A percentile compares a stretch with the other conserved stretches of the same genome.
Conservation (phyloP, 495 filamentous ascomycete genomes). For the Oleoguttula mirabilis region DNA sequence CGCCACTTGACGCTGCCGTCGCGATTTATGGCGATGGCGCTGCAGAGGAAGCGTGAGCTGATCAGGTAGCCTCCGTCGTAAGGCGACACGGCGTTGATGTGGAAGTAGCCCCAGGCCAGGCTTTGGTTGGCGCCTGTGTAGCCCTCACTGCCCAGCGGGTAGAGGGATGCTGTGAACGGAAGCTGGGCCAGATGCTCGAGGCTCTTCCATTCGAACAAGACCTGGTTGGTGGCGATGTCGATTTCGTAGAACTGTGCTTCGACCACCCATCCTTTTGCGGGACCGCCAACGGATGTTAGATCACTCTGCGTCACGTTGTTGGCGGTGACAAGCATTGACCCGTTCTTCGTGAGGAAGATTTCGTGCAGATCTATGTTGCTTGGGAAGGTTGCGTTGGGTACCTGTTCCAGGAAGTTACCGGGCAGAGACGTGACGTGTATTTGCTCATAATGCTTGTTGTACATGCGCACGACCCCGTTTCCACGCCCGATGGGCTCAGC, state of each 20-base stretch:
- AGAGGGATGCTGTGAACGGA: constrained; percentile 11
- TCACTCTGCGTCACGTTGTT: constrained; percentile 18
- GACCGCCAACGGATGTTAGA: constrained; percentile 10
- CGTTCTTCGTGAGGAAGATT: constrained; percentile 12
- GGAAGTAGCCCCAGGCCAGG: constrained; percentile 21
- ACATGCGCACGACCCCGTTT: constrained; percentile 11
- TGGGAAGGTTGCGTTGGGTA: constrained; percentile 9
- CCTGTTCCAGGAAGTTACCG: constrained; percentile 8
- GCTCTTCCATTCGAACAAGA: constrained; percentile 31
- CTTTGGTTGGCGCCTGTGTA: constrained; percentile 12
- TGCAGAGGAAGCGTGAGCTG: constrained; percentile 11
- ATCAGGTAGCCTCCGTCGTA: constrained; percentile 9
- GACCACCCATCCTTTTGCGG: constrained; percentile 20
- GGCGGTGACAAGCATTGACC: constrained; percentile 22
- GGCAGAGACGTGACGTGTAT: constrained; percentile 5
- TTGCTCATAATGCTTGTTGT: constrained; percentile 10
- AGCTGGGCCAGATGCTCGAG: constrained; percentile 23
- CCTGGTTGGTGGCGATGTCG: constrained; percentile 21
- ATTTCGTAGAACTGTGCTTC: constrained; percentile 23
- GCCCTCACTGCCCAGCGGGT: constrained; percentile 17
- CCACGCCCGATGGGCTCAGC: constrained; percentile 12
- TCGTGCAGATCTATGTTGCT: constrained; percentile 18
- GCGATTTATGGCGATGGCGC: not conserved
- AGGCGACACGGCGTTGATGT: constrained; percentile 19
- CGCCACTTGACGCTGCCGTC: constrained; percentile 3